phyloP scores from a whole-genome alignment of 2,329 filamentous ascomycete genomes.

The Pseudogymnoascus pannorum region DNA sequence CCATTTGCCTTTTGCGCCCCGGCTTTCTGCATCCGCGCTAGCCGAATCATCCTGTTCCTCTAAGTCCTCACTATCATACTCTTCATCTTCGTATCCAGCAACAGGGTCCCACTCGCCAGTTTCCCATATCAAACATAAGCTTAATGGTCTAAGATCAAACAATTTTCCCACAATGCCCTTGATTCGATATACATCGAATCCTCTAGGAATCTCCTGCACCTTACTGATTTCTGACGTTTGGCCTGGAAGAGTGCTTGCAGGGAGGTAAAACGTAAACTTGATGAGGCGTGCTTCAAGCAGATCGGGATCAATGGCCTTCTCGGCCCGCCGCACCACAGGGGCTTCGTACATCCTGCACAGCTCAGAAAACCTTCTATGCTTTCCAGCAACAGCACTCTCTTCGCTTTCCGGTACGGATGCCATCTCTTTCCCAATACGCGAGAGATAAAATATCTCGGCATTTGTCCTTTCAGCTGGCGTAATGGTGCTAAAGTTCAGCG shows the following conservation, averaged over 20 bases:
- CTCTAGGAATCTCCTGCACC: constrained; percentile 55
- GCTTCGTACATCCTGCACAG: constrained; percentile 72
- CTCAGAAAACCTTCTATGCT: constrained; percentile 65
- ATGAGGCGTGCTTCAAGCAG: constrained; percentile 76
- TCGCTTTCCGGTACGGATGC: constrained; percentile 47
- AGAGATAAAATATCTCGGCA: constrained; percentile 89
- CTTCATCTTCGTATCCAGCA: constrained; percentile 51
- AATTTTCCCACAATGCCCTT: constrained; percentile 68
- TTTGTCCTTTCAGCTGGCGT: constrained; percentile 69
- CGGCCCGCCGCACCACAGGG: constrained; percentile 52
- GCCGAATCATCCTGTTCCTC: constrained; percentile 36
- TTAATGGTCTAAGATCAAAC: constrained; percentile 59
- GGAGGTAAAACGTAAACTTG: constrained; percentile 47
- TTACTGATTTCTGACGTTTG: constrained; percentile 19
- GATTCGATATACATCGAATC: constrained; percentile 73
- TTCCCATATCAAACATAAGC: constrained; percentile 70
- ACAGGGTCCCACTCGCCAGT: constrained; percentile 87
- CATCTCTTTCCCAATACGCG: constrained; percentile 71
- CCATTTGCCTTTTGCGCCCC: constrained; percentile 47
- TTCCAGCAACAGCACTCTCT: constrained; percentile 47
- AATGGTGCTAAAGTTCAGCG: constrained; percentile 68
- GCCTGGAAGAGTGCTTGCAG: constrained; percentile 13
- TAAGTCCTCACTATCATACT: constrained; percentile 46
- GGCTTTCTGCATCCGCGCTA: constrained; percentile 9
- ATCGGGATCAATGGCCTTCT: constrained; percentile 58